Evolutionary conservation across 345 rosid species (phyloP), one percentile per base, ranked within the genome.

Genomic region (Mallotus nudiflorus): DNA sequence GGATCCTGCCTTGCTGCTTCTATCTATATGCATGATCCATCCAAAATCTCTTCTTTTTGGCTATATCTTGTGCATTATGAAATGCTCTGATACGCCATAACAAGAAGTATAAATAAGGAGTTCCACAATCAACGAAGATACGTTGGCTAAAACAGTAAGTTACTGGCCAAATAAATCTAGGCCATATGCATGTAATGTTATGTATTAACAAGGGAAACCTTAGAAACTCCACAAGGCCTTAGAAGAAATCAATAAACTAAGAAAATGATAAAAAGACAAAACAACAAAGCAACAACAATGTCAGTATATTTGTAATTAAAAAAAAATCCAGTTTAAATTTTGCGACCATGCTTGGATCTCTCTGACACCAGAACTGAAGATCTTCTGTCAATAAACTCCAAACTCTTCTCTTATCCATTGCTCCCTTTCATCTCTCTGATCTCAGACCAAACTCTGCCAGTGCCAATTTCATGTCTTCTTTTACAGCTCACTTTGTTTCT

Each of bases 401-500:
- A 68, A 66, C 19, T 45, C 33, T 52, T 46, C 60, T 71, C 80
- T 86, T 72, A 78, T 82, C 80, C 67, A 44, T 44, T 63, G 79
- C 72, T 68, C 64, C 73, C 69, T 54, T 68, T 37, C 8, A 66
- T 79, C 82, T 65, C 66, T 71, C 78, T 78, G 73, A 77, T 77
- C 78, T 66, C 79, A 71, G 76, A 82, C 82, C 75, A 75, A 56
- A 45, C 73, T 35, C 80, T 82, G 81, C 35, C 82, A 69, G 3
- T 51, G 19, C 63, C 80, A 67, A 68, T 68, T 72, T 79, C 74
- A 48, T 57, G 65, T 77, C 75, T 81, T 71, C 66, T 70, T 71
- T 79, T 76, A 77, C 90, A 85, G 90, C 87, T 84, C 82, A 78
- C 74, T 71, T 63, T 73, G 78, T 75, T 72, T 63, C 76, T 81